Conservation (phyloP, 495 filamentous ascomycete genomes). For the Penicillium maclennaniae region DNA sequence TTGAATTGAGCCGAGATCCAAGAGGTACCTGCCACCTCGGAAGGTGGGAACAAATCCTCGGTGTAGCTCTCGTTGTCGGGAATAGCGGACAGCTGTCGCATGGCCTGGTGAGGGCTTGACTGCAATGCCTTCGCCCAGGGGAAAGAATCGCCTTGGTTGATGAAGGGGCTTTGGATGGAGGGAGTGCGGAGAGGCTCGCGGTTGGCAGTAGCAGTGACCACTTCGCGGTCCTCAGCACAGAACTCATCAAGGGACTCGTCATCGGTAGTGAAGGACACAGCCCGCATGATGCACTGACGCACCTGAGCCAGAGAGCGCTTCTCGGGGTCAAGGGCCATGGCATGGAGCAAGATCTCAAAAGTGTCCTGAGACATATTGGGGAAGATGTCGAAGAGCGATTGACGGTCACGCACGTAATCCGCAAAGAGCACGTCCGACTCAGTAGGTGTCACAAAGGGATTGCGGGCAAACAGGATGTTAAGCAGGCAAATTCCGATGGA, state of each 20-base stretch:
- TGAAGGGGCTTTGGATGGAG: constrained; percentile 82
- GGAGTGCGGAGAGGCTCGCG: constrained; percentile 94
- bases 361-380: constrained; percentile 98
- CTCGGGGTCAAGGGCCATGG: constrained; percentile 81
- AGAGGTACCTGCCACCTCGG: constrained; percentile 63
- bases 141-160: constrained; percentile 78
- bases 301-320: constrained; percentile 79
- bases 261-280: constrained; percentile 90
- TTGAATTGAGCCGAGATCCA: constrained; percentile 69
- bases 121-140: constrained; percentile 93
- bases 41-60: constrained; percentile 86
- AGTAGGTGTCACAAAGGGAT: constrained; percentile 86
- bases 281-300: constrained; percentile 69
- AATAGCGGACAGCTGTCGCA: constrained; percentile 84
- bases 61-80: constrained; percentile 71
- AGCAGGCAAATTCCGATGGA: constrained; percentile 92
- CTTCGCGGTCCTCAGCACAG: constrained; percentile 72
- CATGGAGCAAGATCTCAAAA: constrained; percentile 83
- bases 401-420: constrained; percentile 87
- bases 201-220: constrained; percentile 75
- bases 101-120: constrained; percentile 64
- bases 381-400: constrained; percentile 97
- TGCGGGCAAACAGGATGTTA: constrained; percentile 93
- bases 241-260: constrained; percentile 91
- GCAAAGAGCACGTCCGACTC: constrained; percentile 83